These are phyloP conservation scores for Globisporangium cylindrosporum DNA, from an alignment of 352 stramenopile species.

Conservation along the genomic window DNA sequence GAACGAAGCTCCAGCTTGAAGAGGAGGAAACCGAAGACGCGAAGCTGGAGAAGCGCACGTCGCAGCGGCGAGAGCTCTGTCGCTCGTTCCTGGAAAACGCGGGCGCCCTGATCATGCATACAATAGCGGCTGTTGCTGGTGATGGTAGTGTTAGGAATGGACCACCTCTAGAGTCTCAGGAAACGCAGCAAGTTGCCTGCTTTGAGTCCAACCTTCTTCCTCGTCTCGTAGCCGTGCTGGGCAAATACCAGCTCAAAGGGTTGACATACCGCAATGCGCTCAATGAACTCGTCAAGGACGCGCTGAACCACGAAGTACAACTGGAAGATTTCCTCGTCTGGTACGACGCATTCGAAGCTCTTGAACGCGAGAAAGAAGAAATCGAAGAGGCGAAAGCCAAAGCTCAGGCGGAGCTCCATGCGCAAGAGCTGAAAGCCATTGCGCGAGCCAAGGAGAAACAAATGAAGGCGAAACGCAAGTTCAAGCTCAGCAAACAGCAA, in stretches of 20 bases:
- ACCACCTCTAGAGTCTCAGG: background rate
- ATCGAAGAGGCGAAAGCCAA: slow-evolving; percentile 37
- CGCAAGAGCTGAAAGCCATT: slow-evolving; percentile 40
- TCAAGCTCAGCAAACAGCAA: slow-evolving; percentile 25
- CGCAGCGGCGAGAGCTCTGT: slow-evolving; percentile 25
- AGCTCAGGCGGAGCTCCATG: slow-evolving; percentile 38
- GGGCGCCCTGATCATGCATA: slow-evolving; percentile 26
- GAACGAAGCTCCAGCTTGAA: slow-evolving; percentile 61
- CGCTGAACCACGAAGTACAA: slow-evolving; percentile 39
- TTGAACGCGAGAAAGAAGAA: slow-evolving; percentile 45
- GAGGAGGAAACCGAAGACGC: slow-evolving; percentile 39
- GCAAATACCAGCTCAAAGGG: slow-evolving; percentile 52
- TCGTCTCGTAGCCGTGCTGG: slow-evolving; percentile 44
- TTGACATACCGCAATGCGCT: slow-evolving; percentile 50
- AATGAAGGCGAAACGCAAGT: slow-evolving; percentile 34
- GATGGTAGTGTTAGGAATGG: background rate
- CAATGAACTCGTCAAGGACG: slow-evolving; percentile 33
- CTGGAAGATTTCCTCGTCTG: slow-evolving; percentile 49
- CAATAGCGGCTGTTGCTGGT: background rate
- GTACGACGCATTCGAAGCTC: slow-evolving; percentile 50
- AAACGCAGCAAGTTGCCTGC: slow-evolving; percentile 6
- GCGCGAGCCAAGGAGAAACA: slow-evolving; percentile 33
- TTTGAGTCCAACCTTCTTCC: slow-evolving; percentile 63
- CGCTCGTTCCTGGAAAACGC: slow-evolving; percentile 43
- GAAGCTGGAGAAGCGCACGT: slow-evolving; percentile 21